Base-by-base conservation (phyloP, 2,329 filamentous ascomycete species). In the Colletotrichum caudatum region DNA sequence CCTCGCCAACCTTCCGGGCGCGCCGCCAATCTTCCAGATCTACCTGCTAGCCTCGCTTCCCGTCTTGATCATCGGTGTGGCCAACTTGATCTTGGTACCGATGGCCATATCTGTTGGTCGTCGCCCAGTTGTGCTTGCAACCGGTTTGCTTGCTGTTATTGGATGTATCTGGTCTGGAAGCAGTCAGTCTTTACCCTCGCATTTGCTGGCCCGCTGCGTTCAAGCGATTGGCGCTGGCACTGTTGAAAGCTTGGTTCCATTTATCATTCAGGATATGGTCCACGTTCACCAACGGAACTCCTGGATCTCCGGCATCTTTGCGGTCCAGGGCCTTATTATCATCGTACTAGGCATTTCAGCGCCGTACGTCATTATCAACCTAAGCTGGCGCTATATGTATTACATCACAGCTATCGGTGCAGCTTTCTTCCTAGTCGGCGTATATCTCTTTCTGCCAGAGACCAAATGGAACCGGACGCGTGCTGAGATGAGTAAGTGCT, bases 211-310 rank as follows among this genome's bases (percentile, higher is more conserved):
- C 1, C 72, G 80, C 2, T 77, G 76, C 8, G 60, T 82, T 3
- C 76, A 81, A 67, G 81, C 79, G 0, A 67, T 82, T 4, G 81
- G 80, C 1, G 79, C 78, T 0, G 80, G 80, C 1, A 77, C 79
- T 0, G 78, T 80, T 18, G 79, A 81, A 67, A 79, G 80, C 0
- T 67, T 82, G 20, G 77, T 82, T 5, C 80, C 81, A 3, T 77
- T 82, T 23, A 79, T 82, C 44, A 75, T 81, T 0, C 80, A 82
- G 73, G 81, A 82, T 46, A 77, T 82, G 46, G 77, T 81, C 16
- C 82, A 82, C 37, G 76, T 81, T n/a, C 80, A 82, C 65, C 76
- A 82, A 75, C 77, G 81, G 8, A 80, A 79, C 68, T 73, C 73
- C 44, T 80, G 77, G 16, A 76, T 81, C 48, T 78, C 80, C 3